phyloP scores from a whole-genome alignment of 148 eudicot genomes.

The Rhododendron mucronatum region DNA sequence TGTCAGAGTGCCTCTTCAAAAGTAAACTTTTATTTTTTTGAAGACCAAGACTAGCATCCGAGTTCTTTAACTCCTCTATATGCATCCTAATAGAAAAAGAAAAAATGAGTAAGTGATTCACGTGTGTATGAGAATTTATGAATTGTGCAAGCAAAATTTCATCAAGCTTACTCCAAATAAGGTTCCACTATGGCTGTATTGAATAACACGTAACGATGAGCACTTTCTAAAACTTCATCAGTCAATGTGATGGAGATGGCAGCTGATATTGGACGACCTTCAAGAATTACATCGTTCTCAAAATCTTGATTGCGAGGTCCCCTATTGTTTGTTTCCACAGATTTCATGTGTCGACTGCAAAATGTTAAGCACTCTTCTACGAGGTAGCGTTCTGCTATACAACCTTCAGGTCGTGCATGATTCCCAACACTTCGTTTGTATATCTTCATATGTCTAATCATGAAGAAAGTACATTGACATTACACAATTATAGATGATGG shows the following conservation, averaged over 20 bases:
- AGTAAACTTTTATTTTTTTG: background rate
- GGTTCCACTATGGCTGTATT: background rate
- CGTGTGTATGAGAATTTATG: background rate
- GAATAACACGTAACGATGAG: background rate
- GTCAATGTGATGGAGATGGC: background rate
- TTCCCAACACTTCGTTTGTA: background rate
- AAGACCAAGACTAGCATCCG: background rate
- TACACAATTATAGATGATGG: background rate
- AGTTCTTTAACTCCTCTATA: background rate
- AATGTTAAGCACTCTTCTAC: background rate
- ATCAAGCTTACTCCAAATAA: background rate
- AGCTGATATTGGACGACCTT: background rate
- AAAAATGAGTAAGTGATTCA: background rate
- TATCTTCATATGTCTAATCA: background rate
- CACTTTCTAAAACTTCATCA: background rate
- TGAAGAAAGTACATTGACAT: background rate
- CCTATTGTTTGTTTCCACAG: background rate
- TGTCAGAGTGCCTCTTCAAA: background rate
- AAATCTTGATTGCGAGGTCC: background rate
- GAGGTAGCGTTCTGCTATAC: background rate
- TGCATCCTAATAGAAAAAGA: background rate
- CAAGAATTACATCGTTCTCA: background rate
- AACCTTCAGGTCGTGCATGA: background rate
- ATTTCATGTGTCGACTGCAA: background rate
- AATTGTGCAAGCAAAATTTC: background rate